Base-by-base conservation (phyloP, 1,284 basidiomycete species). In the Ganoderma leucocontextum region DNA sequence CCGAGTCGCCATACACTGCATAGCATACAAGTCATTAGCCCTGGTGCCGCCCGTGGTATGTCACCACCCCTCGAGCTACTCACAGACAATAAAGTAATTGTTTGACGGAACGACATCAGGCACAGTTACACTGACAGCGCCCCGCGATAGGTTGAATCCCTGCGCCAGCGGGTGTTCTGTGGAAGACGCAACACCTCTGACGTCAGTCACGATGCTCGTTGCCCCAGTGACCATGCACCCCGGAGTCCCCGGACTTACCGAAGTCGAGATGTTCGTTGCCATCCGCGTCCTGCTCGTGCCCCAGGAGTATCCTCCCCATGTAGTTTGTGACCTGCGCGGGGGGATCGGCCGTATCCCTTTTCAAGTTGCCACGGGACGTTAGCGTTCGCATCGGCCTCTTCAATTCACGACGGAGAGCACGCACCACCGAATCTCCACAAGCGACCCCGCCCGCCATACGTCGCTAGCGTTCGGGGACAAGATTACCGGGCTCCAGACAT, bases 1-100 rank as follows among this genome's bases (percentile, higher is more conserved):
- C 83, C 35, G 83, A 84, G 72, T 84, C 82, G 8, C 83, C 82
- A 39, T 83, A 74, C 57, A 84, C 83, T 84, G 65, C 17, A 5
- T 36, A 49, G 22, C 12, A 49, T 49, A 25, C 17, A 55, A 36
- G 53, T 17, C n/a, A 33, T 57, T 15, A 39, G 59, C 60, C 42
- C 68, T 39, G 47, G n/a, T 15, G 25, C 8, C 7, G 47, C 12
- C 47, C 47, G 22, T 25, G 4, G 19, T 17, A 60, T 6, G 59
- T 38, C 39, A 39, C 25, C 22, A 65, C 47, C 25, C 38, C 13
- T 41, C n/a, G 35, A 10, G 7, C 7, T 9, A 78, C 83, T 73
- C 70, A 83, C 84, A 66, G 22, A 75, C 81, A 68, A 85, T 68
- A 42, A 78, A 76, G 66, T 82, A 85, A 38, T 78, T 63, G 33